Base-by-base conservation (phyloP, 495 filamentous ascomycete species). In the Astrocystis sublimbata region DNA sequence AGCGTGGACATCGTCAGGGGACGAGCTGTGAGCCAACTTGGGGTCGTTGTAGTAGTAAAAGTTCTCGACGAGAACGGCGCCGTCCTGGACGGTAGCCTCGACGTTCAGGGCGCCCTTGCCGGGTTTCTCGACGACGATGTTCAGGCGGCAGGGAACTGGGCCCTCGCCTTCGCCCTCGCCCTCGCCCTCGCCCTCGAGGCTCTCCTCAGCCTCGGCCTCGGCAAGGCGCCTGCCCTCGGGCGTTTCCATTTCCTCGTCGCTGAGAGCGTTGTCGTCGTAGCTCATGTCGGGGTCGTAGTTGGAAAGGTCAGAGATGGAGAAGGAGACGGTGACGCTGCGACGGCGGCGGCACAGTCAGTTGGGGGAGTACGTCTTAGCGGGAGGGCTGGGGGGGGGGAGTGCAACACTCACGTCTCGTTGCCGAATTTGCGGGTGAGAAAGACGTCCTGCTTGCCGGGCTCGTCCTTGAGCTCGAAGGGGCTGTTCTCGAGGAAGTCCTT, bases 221-320 rank as follows among this genome's bases (percentile, higher is more conserved):
- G 64, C 60, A 3, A 43, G 15, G 69, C 41, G 57, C 67, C 74
- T 75, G 61, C 79, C 80, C 38, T 75, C 72, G 17, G 86, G 79
- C 23, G 83, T 78, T 67, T 89, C 81, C 50, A 83, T 72, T 51
- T 86, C 82, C 62, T 91, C 75, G 72, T 85, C 84, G 70, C 88
- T 90, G 65, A 71, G 65, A 58, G 81, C 76, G 43, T 65, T 63
- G 33, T 88, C 80, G 24, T 85, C 81, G 70, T 87, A 79, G 58
- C 45, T 65, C 40, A 52, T 10, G 2, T 67, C 64, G 56, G 86
- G 78, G 57, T 89, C 84, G 68, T 88, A 78, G 79, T 84, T 85
- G 77, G 89, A 87, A 46, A 99, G 83, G 74, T 97, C 96, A 65
- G 90, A 87, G 72, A 97, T 92, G 65, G 92, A 94, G 83, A 98